Evolutionary conservation across 2,329 filamentous ascomycete genomes (phyloP), one percentile per base, ranked within the genome.

Genomic region (Nemania sp.): DNA sequence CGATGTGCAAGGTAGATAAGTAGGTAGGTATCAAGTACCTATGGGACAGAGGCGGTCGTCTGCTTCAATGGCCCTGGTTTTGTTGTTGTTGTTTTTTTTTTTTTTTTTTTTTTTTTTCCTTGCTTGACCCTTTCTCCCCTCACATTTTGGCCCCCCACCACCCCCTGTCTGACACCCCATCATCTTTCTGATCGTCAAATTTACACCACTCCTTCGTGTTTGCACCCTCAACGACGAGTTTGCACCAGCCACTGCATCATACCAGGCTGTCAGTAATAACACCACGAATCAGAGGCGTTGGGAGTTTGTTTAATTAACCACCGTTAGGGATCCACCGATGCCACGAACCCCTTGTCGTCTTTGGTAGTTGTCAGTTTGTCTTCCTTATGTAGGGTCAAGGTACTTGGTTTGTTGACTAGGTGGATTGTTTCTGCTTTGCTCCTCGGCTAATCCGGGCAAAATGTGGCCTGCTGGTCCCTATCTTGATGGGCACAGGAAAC

Each of bases 391-490:
- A 18, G 43, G 18, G 37, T 57, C n/a, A n/a, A n/a, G n/a, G 25
- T 29, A 29, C 25, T 4, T 4, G 25, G 25, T 29, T 3, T 29
- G 25, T 29, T 4, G 7, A 29, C 25, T 29, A 29, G 25, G 25
- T 29, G 25, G 25, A 29, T 25, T 54, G 25, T 29, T 55, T 37
- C n/a, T 37, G 46, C 47, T 25, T 52, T n/a, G n/a, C n/a, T n/a
- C 34, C 46, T 59, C 54, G 60, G 56, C 55, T 62, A 54, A 59
- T 47, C 42, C 55, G 55, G 59, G 59, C 59, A 51, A 59, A 62
- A 55, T 62, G 47, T 49, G 46, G 48, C 47, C 50, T 59, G 58
- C 21, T 17, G 37, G 51, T 13, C 45, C 49, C 46, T 43, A 62
- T 46, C 15, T 12, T 15, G 47, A 49, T 49, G 17, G 21, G 21